phyloP scores from a whole-genome alignment of 2,329 filamentous ascomycete species.

The Epichloe scottii region DNA sequence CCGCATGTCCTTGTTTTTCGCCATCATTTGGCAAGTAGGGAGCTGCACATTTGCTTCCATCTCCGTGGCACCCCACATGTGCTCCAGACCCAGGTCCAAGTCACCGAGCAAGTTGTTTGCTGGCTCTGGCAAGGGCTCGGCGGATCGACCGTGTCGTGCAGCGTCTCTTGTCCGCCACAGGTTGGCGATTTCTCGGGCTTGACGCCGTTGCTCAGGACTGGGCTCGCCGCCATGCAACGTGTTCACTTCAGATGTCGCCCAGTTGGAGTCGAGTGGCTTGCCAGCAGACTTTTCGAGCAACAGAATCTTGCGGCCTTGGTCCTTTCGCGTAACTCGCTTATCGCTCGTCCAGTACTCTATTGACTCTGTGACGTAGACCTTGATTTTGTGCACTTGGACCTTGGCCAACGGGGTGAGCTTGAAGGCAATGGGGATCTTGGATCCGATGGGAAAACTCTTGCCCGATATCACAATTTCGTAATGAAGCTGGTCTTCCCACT shows the following conservation, averaged over 20 bases:
- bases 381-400: conserved; percentile 84
- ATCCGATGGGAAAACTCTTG: conserved; percentile 83
- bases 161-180: conserved; percentile 43
- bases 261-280: conserved; percentile 58
- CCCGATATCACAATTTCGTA: conserved; percentile 95
- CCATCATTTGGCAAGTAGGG: conserved; percentile 78
- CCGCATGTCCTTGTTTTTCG: conserved; percentile 50
- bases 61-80: conserved; percentile 75
- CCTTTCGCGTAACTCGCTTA: conserved; percentile 72
- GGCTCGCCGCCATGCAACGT: conserved; percentile 73
- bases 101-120: conserved; percentile 69
- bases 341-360: conserved; percentile 85
- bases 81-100: conserved; percentile 55
- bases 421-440: conserved; percentile 83
- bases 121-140: conserved; percentile 34
- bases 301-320: conserved; percentile 71
- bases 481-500: conserved; percentile 90
- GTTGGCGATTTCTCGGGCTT: conserved; percentile 34
- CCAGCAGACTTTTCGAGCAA: conserved; percentile 83
- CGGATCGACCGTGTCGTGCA: conserved; percentile 24
- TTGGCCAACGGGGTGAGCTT: conserved; percentile 88
- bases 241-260: conserved; percentile 61
- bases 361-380: conserved; percentile 82
- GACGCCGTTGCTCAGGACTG: conserved; percentile 31
- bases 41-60: conserved; percentile 91